Evolutionary conservation across 1,284 basidiomycete species (phyloP).

Genomic region (Rhizopogon hawkerae): DNA sequence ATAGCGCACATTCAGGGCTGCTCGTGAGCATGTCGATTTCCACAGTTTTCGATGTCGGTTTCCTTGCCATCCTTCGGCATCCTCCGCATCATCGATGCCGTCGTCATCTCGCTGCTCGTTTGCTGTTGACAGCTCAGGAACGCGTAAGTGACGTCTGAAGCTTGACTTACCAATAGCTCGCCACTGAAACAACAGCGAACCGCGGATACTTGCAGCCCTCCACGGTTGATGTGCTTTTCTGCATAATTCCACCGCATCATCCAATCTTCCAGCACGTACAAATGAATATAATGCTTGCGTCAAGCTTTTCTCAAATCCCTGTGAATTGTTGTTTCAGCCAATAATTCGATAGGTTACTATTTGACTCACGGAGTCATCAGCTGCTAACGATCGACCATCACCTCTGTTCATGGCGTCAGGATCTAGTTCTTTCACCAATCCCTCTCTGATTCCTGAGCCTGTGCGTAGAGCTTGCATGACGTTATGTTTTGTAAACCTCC

Average conservation of each 20-base stretch:
- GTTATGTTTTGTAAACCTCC: conserved; percentile 72
- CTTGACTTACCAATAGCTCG: conserved; percentile 46
- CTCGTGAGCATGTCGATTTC: conserved; percentile 76
- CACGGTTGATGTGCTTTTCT: conserved; percentile 82
- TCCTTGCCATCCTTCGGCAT: conserved; percentile 51
- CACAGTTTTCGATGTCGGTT: conserved; percentile 72
- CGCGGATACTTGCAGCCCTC: conserved; percentile 81
- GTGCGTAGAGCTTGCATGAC: conserved; percentile 58
- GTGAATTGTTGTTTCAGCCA: conserved; percentile 3
- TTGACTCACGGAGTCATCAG: conserved; percentile 59
- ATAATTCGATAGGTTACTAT: not conserved
- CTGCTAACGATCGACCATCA: conserved; percentile 47
- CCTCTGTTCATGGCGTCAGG: conserved; percentile 62
- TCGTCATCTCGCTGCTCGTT: conserved; percentile 45
- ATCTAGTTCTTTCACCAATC: conserved; percentile 61
- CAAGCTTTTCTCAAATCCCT: conserved; percentile 75
- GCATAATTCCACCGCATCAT: conserved; percentile 78
- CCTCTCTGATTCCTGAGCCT: conserved; percentile 38
- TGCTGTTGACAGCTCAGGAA: conserved; percentile 27
- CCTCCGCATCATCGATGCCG: conserved; percentile 42
- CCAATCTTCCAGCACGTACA: conserved; percentile 73
- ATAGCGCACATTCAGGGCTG: conserved; percentile 58
- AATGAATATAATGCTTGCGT: conserved; percentile 70
- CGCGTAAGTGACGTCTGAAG: conserved; percentile 6
- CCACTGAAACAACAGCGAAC: conserved; percentile 72